Conservation (phyloP, 2,329 filamentous ascomycete species). For the Fusarium sororula region DNA sequence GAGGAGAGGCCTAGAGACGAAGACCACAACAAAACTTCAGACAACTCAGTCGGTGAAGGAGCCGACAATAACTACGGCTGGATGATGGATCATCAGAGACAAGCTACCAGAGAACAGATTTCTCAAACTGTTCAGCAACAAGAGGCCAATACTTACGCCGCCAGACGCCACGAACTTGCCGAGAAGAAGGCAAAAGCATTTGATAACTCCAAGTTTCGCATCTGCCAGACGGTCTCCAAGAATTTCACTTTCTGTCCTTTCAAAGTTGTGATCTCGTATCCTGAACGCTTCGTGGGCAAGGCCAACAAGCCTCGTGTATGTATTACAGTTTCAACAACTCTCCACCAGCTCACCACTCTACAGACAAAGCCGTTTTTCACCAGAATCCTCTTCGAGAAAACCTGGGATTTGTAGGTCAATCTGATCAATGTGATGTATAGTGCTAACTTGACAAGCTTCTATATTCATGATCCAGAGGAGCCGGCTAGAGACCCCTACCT, state of each 20-base stretch:
- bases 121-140: background rate
- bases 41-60: background rate
- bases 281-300: conserved; percentile 66
- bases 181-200: conserved; percentile 25
- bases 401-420: conserved; percentile 78
- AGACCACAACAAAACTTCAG: background rate
- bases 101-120: background rate
- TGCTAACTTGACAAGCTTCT: conserved; percentile 63
- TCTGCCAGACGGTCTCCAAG: conserved; percentile 38
- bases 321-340: conserved; percentile 25
- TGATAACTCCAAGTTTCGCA: conserved; percentile 37
- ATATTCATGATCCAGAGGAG: conserved; percentile 64
- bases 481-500: conserved; percentile 64
- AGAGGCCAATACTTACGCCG: background rate
- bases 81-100: background rate
- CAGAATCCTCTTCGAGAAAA: conserved; percentile 64
- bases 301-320: conserved; percentile 59
- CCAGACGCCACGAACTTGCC: conserved; percentile 5
- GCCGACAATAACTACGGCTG: background rate
- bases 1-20: conserved; percentile 3
- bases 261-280: conserved; percentile 65
- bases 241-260: conserved; percentile 58
- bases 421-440: background rate
- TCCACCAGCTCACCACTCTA: conserved; percentile 13
- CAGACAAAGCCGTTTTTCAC: conserved; percentile 64